Evolutionary conservation across 1,139 yeast genomes (phyloP).

Genomic region (Saccharomyces hybrid): DNA sequence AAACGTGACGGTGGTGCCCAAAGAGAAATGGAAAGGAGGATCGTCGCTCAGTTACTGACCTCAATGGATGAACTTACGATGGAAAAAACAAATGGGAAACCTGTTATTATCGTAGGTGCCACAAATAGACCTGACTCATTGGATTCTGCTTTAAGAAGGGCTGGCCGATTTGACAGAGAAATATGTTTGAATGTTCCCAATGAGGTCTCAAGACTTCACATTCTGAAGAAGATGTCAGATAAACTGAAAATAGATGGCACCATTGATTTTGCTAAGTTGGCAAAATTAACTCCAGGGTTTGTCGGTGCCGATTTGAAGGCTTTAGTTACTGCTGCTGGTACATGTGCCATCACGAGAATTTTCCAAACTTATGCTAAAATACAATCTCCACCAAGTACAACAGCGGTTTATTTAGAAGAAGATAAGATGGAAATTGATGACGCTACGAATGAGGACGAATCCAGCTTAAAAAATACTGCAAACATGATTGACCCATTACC

Average conservation of each 20-base stretch:
- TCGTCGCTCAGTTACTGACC: slow-evolving; percentile 89
- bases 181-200: slow-evolving; percentile 90
- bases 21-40: slow-evolving; percentile 95
- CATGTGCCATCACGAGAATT: slow-evolving; percentile 86
- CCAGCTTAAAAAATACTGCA: slow-evolving; percentile 27
- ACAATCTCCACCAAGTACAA: neutral
- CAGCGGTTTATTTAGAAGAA: neutral
- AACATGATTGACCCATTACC: slow-evolving; percentile 31
- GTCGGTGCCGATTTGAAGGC: slow-evolving; percentile 98
- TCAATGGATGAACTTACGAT: slow-evolving; percentile 88
- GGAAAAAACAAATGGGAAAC: slow-evolving; percentile 85
- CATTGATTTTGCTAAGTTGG: slow-evolving; percentile 64
- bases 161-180: slow-evolving; percentile 95
- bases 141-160: slow-evolving; percentile 93
- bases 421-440: neutral
- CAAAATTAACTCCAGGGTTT: slow-evolving; percentile 94
- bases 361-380: slow-evolving; percentile 39
- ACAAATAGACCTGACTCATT: slow-evolving; percentile 95
- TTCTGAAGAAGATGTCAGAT: slow-evolving; percentile 65
- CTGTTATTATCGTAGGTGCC: slow-evolving; percentile 94
- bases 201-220: slow-evolving; percentile 72
- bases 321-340: slow-evolving; percentile 91
- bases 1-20: slow-evolving; percentile 93
- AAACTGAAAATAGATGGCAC: slow-evolving; percentile 60
- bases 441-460: slow-evolving; percentile 10